These are phyloP conservation scores for Azolla pinnata DNA, from an alignment of 75 land plant species.

Conservation along the genomic window DNA sequence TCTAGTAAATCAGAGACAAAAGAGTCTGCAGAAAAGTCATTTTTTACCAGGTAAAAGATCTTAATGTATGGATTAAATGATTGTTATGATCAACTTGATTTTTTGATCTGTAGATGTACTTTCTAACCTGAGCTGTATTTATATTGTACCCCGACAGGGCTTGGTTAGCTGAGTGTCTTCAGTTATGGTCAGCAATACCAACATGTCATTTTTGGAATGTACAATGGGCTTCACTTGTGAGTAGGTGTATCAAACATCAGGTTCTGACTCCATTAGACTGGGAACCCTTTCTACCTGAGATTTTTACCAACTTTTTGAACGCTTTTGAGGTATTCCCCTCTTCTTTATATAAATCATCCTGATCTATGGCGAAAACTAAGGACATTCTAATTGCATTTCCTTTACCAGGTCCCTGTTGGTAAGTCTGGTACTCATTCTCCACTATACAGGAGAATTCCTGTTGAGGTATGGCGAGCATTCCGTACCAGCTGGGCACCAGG, in stretches of 20 bases:
- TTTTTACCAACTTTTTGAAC: slow-evolving; percentile 70
- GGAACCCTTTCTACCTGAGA: slow-evolving; percentile 63
- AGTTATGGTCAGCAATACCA: slow-evolving; percentile 69
- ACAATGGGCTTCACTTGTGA: slow-evolving; percentile 75
- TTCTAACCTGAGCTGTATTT: too few species aligned
- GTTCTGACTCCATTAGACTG: slow-evolving; percentile 29
- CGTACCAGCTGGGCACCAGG: slow-evolving; percentile 7
- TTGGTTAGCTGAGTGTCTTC: slow-evolving; percentile 54
- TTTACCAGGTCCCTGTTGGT: slow-evolving; percentile 1
- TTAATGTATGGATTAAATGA: too few species aligned
- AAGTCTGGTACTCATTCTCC: slow-evolving; percentile 5
- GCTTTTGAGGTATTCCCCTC: slow-evolving; percentile 67
- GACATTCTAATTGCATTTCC: not conserved
- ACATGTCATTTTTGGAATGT: slow-evolving; percentile 87
- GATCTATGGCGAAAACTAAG: too few species aligned
- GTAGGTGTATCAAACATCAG: slow-evolving; percentile 66
- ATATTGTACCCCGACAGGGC: slow-evolving; percentile 61
- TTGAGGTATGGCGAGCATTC: slow-evolving; percentile 2
- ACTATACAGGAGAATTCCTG: slow-evolving; percentile 5
- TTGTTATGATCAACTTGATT: too few species aligned
- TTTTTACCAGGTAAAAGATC: slow-evolving; percentile 3
- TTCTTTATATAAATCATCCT: too few species aligned
- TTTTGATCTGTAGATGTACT: too few species aligned
- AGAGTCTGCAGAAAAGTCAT: not conserved
- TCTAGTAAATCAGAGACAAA: slow-evolving; percentile 56